Evolutionary conservation across 768 basidiomycete genomes (phyloP).

Genomic region (Phylloporus rhodoxanthus): DNA sequence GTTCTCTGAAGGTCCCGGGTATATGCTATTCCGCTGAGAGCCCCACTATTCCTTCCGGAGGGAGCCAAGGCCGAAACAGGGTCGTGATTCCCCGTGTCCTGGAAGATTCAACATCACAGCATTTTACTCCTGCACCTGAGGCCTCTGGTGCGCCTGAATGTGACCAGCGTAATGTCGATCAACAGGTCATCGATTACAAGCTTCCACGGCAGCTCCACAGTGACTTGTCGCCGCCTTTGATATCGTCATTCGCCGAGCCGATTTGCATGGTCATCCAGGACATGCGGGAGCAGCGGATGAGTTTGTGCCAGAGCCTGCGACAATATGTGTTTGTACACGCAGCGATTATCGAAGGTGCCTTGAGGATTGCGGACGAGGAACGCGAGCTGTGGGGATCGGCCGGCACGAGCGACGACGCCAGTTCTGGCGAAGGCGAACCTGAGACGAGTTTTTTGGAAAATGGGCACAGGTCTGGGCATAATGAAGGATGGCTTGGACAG

Average conservation of each 20-base stretch:
- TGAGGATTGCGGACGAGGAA: constrained; percentile 74
- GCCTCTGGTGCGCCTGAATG: constrained; percentile 2
- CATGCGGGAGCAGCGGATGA: constrained; percentile 96
- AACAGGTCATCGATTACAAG: constrained; percentile 47
- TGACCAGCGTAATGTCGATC: constrained; percentile 9
- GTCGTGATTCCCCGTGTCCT: not conserved
- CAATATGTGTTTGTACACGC: constrained; percentile 95
- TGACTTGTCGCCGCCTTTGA: constrained; percentile 47
- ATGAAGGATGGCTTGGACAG: constrained; percentile 7
- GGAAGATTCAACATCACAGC: constrained; percentile 1
- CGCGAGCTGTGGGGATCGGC: constrained; percentile 33
- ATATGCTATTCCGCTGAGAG: not conserved
- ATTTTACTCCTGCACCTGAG: not conserved
- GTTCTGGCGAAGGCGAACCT: constrained; percentile 9
- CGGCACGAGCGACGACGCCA: constrained; percentile 19
- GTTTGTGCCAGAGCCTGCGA: constrained; percentile 86
- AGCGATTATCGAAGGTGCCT: constrained; percentile 73
- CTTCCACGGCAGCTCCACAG: constrained; percentile 56
- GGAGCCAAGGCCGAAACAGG: constrained; percentile 2
- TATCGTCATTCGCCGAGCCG: constrained; percentile 68
- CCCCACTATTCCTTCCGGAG: not conserved
- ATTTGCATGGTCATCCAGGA: constrained; percentile 81
- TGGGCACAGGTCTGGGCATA: constrained; percentile 17
- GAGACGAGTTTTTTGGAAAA: constrained; percentile 4
- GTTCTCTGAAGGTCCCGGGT: not conserved